Conservation (phyloP, 345 rosid genomes). For the Anacardium occidentale region DNA sequence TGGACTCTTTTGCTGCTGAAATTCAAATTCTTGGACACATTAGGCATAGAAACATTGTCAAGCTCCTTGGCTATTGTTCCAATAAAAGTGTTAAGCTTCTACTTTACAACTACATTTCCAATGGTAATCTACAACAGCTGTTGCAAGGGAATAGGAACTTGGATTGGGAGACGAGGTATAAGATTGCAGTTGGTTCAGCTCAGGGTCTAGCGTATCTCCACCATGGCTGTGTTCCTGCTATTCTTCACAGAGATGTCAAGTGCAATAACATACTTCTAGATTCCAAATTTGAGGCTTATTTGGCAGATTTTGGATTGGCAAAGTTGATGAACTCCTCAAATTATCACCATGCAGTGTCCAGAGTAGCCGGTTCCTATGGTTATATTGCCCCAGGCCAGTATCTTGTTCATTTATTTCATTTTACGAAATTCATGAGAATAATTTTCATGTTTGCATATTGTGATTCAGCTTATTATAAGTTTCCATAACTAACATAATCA, state of each 20-base stretch:
- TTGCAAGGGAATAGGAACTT: slow-evolving; percentile 60
- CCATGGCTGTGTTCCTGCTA: slow-evolving; percentile 85
- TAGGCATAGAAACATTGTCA: slow-evolving; percentile 84
- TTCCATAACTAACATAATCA: slow-evolving; percentile 7
- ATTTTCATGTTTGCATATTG: background rate
- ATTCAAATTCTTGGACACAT: slow-evolving; percentile 91
- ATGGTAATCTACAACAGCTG: slow-evolving; percentile 83
- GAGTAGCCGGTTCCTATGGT: slow-evolving; percentile 94
- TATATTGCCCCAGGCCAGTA: slow-evolving; percentile 92
- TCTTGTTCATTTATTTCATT: background rate
- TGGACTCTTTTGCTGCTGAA: slow-evolving; percentile 86
- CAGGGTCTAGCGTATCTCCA: slow-evolving; percentile 94
- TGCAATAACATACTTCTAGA: slow-evolving; percentile 89
- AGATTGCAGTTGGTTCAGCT: slow-evolving; percentile 85
- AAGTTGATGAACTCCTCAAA: slow-evolving; percentile 77
- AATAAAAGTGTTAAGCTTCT: slow-evolving; percentile 83
- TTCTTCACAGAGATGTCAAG: slow-evolving; percentile 88
- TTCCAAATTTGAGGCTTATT: slow-evolving; percentile 74
- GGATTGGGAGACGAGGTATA: slow-evolving; percentile 93
- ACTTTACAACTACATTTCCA: slow-evolving; percentile 75
- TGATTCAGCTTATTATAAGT: background rate
- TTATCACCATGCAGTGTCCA: slow-evolving; percentile 74
- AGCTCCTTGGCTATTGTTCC: slow-evolving; percentile 82
- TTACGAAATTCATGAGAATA: background rate
- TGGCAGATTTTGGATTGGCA: slow-evolving; percentile 91